phyloP scores from a whole-genome alignment of 2,329 filamentous ascomycete genomes.

The Hymenoscyphus scutula region DNA sequence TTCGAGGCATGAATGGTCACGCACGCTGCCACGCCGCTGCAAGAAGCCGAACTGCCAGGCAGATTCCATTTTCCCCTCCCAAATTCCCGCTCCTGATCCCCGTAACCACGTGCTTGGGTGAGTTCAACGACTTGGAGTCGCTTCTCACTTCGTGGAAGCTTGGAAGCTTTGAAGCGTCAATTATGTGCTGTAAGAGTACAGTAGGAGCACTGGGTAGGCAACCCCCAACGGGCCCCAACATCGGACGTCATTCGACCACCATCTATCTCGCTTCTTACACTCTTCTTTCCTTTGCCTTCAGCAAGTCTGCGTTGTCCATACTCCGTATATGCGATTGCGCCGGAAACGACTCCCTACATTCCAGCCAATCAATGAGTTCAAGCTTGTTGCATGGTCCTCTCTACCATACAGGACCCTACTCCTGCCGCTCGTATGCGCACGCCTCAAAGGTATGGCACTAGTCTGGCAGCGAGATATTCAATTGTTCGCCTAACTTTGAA shows the following conservation, averaged over 20 bases:
- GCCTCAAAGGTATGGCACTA: neutral
- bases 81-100: constrained; percentile 4
- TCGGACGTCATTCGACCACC: neutral
- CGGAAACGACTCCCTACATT: neutral
- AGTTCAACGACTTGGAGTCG: neutral
- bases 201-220: too few relatives aligned
- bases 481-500: neutral
- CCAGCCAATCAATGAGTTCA: neutral
- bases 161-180: too few relatives aligned
- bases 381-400: neutral
- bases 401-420: too few relatives aligned
- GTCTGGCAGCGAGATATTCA: neutral
- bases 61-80: neutral
- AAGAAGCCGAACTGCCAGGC: constrained; percentile 12
- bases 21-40: constrained; percentile 9
- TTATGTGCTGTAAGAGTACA: neutral
- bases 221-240: constrained; percentile 1
- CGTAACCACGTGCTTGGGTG: constrained; percentile 11
- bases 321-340: neutral
- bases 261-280: neutral
- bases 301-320: neutral
- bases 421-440: neutral
- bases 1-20: constrained; percentile 12
- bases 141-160: too few relatives aligned
- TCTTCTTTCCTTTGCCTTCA: neutral